Evolutionary conservation across 371 early-diverging fungal species (phyloP), one percentile per base, ranked within the genome.

Genomic region (Rhizopus microsporus): DNA sequence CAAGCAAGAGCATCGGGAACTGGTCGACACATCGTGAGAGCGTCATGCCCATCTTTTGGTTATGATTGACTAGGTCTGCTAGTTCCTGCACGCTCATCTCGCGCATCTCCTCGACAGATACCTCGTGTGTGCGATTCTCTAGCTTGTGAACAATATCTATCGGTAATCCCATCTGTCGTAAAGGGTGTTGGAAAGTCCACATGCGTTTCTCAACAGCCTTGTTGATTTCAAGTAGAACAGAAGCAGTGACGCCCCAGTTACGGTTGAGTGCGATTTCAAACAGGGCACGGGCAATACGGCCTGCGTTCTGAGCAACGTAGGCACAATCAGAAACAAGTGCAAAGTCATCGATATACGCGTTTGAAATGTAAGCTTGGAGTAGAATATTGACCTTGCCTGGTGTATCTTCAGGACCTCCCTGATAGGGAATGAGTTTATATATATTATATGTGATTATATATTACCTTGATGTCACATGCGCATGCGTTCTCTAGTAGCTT

Each of bases 171-270:
- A 96, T 93, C 67, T 97, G 98, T 7, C 80, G 71, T 15, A 98
- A 72, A 0, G 97, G 95, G 63, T 95, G 94, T 67, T 97, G 95
- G 63, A 91, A 95, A 3, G 92, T 85, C 99, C 99, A 98, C 91
- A 96, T 89, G 23, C 87, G 84, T 55, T 86, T 85, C 54, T 97
- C 97, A 13, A 97, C 86, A 2, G 93, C 86, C 67, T 94, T 93
- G 68, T 93, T 92, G 53, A 98, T 75, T 4, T 88, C 84, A 15
- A 96, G 81, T 33, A 96, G 78, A 5, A 88, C 88, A 33, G 86
- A 68, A 0, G 96, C 88, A 0, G 89, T 88, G 1, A 93, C 91
- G 0, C 94, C 92, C 95, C 95, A 97, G 66, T 87, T 87, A 29
- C 96, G 80, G 58, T 91, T 90, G 13, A 96, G 59, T 0, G 94